Evolutionary conservation across 805 yeast genomes (phyloP), one percentile per base, ranked within the genome.

Genomic region (Yarrowia deformans): DNA sequence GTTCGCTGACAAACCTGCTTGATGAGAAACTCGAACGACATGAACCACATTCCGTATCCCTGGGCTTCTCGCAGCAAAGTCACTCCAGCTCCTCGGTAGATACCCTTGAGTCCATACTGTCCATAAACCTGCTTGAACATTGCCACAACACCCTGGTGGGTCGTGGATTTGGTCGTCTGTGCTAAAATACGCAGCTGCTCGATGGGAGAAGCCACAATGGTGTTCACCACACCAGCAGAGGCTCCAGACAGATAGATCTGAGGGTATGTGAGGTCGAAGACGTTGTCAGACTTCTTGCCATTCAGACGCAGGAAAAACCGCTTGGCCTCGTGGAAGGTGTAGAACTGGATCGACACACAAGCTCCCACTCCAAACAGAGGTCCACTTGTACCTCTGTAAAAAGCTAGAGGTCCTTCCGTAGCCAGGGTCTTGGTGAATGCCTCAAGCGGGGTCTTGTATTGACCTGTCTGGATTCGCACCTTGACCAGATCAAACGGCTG

Each of bases 1-100:
- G 67, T 69, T 42, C 35, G 18, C 18, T 46, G 29, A 7, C 56
- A 48, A 4, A 48, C 56, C 43, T 68, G 72, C n/a, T 70, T 66
- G 29, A 69, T 58, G 69, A 88, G 77, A 56, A 78, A 80, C 75
- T 88, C 93, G 74, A 86, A 88, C 0, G 90, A 81, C 70, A 87
- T 77, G 73, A 88, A 88, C 93, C 93, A 88, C 16, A 87, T 85
- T 8, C 93, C 93, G 74, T 89, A 88, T 0, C 91, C 90, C 76
- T 88, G 91, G n/a, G 84, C 78, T 73, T 88, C 91, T 70, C 91
- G 79, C 13, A 84, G 54, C 0, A 85, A 73, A 0, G 91, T 88
- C 69, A 88, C 83, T 3, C 79, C 72, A 18, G 80, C 77, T 0
- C 91, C 91, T 68, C 91, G 78, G 72, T 81, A 87, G 5, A 88